These are phyloP conservation scores for Penstemon barbatus DNA, from an alignment of 257 asterid species.

Conservation along the genomic window DNA sequence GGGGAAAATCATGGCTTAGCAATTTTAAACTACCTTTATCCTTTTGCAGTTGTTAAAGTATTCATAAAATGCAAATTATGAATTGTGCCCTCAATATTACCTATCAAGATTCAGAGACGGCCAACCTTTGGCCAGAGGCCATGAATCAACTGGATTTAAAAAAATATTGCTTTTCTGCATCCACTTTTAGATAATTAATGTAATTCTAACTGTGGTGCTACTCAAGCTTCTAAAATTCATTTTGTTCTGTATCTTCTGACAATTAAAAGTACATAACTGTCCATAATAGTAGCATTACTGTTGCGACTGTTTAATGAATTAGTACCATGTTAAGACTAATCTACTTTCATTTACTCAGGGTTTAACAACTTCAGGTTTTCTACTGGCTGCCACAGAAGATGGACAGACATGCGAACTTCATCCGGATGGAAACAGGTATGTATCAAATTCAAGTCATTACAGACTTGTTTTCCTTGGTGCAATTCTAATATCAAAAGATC, in stretches of 20 bases:
- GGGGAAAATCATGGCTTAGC: too few species aligned
- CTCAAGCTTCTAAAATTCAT: conserved; percentile 1
- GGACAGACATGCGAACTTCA: conserved; percentile 90
- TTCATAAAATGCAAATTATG: too few species aligned
- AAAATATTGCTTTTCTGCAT: too few species aligned
- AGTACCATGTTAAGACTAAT: conserved; percentile 16
- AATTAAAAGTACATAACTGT: conserved; percentile 9
- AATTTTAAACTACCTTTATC: too few species aligned
- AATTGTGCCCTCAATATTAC: too few species aligned
- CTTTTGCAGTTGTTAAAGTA: too few species aligned
- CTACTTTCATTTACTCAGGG: conserved; percentile 50
- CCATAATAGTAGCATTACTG: neutral
- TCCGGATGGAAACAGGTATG: conserved; percentile 96
- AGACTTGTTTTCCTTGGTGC: conserved; percentile 10
- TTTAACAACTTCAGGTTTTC: conserved; percentile 68
- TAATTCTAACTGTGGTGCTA: too few species aligned
- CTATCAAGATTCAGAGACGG: too few species aligned
- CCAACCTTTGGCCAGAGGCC: too few species aligned
- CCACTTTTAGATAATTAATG: too few species aligned
- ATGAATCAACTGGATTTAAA: too few species aligned
- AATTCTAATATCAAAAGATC: neutral
- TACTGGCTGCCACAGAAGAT: conserved; percentile 67
- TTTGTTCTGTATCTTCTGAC: too few species aligned
- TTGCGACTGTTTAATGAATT: neutral
- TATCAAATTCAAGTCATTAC: neutral